Base-by-base conservation (phyloP, 1,284 basidiomycete species). In the Apiotrichum sp. region DNA sequence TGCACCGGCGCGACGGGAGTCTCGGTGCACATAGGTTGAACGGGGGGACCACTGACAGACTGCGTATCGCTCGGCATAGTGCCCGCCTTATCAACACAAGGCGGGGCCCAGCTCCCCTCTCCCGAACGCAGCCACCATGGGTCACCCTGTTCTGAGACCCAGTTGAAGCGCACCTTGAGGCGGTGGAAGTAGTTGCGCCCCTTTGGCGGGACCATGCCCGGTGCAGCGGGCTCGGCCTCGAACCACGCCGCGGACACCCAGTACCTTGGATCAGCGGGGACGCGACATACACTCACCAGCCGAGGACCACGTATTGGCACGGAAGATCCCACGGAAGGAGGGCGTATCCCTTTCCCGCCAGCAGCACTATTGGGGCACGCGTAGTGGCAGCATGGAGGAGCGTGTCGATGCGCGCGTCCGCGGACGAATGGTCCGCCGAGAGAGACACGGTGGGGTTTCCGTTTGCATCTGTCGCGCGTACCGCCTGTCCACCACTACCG, bases 101-200 rank as follows among this genome's bases (percentile, higher is more conserved):
- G 22, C 11, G 47, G 40, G 16, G n/a, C 42, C 57, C 57, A 55
- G 41, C 50, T 46, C 9, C 47, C 43, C 46, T 38, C 51, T 29
- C 16, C 50, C 1, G 7, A 31, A 31, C n/a, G 33, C 29, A 56
- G 40, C 70, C 71, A 74, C 72, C 72, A 74, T 3, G 72, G 72
- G 43, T 34, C 38, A 2, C 72, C 72, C 58, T 74, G 72, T 6
- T 52, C 55, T 3, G 66, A 49, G 7, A 71, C 62, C 72, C 72
- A 73, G 55, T 74, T 71, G 51, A 74, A 74, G 1, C 72, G 64
- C 36, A 74, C 63, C 61, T 74, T 74, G 49, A 66, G 59, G 32
- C 72, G 66, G 45, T 67, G 65, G 54, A 65, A 68, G 42, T 61
- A 72, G 38, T 57, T 50, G 38, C 65, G 48, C 1, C 55, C 60